A percentile compares a stretch with the other conserved stretches of the same genome.
These are phyloP conservation scores for Kluyveromyces sp. DNA, from an alignment of 1,139 yeast species.

Conservation along the genomic window DNA sequence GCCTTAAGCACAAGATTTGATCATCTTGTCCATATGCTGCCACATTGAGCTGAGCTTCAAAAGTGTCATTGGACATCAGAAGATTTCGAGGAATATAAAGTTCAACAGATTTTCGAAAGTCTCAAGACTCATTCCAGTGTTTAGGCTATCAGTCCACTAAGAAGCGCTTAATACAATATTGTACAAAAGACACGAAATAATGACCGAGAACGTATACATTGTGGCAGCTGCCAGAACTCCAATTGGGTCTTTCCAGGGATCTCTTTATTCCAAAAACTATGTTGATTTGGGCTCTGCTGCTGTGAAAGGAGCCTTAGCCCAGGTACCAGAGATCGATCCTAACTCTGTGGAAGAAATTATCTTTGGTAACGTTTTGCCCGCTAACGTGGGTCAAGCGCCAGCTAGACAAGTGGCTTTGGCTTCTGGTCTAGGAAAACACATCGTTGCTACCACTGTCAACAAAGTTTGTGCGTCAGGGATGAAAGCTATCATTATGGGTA, in stretches of 20 bases:
- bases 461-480: constrained; percentile 97
- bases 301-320: constrained; percentile 76
- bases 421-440: constrained; percentile 73
- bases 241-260: constrained; percentile 87
- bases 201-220: constrained; percentile 60
- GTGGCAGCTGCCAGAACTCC: constrained; percentile 93
- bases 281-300: constrained; percentile 90
- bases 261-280: constrained; percentile 63
- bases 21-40: too few relatives aligned
- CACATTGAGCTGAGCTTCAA: too few relatives aligned
- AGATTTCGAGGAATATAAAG: not conserved
- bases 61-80: not conserved
- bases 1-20: too few relatives aligned
- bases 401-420: constrained; percentile 95
- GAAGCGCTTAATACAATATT: too few relatives aligned
- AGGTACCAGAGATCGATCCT: constrained; percentile 76
- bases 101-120: too few relatives aligned
- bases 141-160: too few relatives aligned
- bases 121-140: too few relatives aligned
- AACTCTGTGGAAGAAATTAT: constrained; percentile 70
- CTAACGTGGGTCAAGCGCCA: constrained; percentile 94
- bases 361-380: constrained; percentile 89
- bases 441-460: constrained; percentile 85
- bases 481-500: constrained; percentile 84
- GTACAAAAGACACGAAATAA: constrained; percentile 9